Conservation (phyloP, 2,329 filamentous ascomycete genomes). For the Metarhizium album region DNA sequence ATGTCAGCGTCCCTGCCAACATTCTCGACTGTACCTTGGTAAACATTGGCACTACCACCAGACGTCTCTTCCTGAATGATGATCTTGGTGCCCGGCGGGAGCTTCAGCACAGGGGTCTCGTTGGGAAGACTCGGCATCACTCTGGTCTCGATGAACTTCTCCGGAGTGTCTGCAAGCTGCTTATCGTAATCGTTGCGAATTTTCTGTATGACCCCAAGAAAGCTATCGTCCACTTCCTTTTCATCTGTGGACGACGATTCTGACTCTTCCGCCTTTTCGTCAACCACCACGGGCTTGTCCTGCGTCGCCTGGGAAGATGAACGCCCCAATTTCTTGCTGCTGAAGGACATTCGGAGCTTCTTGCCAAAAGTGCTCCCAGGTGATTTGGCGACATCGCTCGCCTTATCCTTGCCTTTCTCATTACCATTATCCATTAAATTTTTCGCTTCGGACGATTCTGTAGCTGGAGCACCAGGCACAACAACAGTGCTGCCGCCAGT, state of each 20-base stretch:
- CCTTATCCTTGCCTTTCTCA: constrained; percentile 35
- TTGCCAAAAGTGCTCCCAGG: constrained; percentile 62
- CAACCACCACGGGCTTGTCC: constrained; percentile 61
- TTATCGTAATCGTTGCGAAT: constrained; percentile 66
- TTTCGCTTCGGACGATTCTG: constrained; percentile 37
- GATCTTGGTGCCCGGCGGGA: constrained; percentile 55
- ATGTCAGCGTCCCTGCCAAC: constrained; percentile 68
- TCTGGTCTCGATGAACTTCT: constrained; percentile 45
- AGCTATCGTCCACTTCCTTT: constrained; percentile 64
- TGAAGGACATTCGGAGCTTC: constrained; percentile 77
- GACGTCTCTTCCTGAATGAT: constrained; percentile 59
- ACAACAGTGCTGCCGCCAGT: constrained; percentile 35
- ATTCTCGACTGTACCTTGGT: constrained; percentile 74
- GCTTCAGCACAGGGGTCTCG: constrained; percentile 67
- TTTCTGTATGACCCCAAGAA: constrained; percentile 61
- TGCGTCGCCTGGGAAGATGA: constrained; percentile 47
- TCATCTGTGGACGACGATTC: constrained; percentile 55
- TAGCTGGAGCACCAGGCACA: constrained; percentile 8
- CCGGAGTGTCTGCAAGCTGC: constrained; percentile 44
- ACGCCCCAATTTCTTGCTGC: constrained; percentile 73
- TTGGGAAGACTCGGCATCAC: constrained; percentile 59
- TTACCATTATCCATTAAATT: constrained; percentile 37
- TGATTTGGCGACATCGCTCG: constrained; percentile 44
- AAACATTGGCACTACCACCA: constrained; percentile 70
- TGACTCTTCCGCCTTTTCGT: constrained; percentile 66